Evolutionary conservation across 192 early-diverging fungal genomes (phyloP), one percentile per base, ranked within the genome.

Genomic region (Piromyces finnis): DNA sequence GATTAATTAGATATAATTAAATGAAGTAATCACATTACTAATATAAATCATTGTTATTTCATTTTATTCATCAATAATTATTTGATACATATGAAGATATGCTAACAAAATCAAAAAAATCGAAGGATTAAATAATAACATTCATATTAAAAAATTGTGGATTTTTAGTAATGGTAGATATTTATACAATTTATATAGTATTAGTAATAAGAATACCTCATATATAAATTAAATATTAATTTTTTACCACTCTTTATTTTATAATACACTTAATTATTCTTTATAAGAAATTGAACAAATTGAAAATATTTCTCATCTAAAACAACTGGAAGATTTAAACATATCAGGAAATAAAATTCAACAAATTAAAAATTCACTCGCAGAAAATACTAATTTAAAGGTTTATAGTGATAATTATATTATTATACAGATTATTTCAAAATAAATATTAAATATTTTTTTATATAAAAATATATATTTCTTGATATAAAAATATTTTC

Each of bases 91-190:
- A 15, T 16, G 7, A 81, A 89, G 88, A 77, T 90, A 90, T 79
- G 79, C 82, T 28, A 90, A 90, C 77, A 80, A 84, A 78, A 86
- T 90, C n/a, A 82, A 78, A 29, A 77, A 83, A 39, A 88, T 90
- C 78, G 85, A 91, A 78, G 88, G 89, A 15, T 81, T 90, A 27
- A 83, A 87, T 17, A 41, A 35, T 2, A 83, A 88, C 1, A 79
- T n/a, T 14, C 84, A 86, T 32, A 79, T 91, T 9, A 87, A 89
- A 78, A 83, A 82, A 9, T 81, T 91, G 12, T 91, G 87, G 86
- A 77, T 91, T 0, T 84, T 81, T 14, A 89, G 90, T 80, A 91
- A 91, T 84, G 87, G 89, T 90, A 84, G 14, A 51, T 35, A 29
- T 51, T 29, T 37, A 2, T 39, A 29, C 37, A 77, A 81, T 77